Percentiles rank a stretch among this genome's conserved stretches.
These are phyloP conservation scores for Akanthomyces dipterigenus DNA, from an alignment of 2,329 filamentous ascomycete genomes.

Conservation along the genomic window DNA sequence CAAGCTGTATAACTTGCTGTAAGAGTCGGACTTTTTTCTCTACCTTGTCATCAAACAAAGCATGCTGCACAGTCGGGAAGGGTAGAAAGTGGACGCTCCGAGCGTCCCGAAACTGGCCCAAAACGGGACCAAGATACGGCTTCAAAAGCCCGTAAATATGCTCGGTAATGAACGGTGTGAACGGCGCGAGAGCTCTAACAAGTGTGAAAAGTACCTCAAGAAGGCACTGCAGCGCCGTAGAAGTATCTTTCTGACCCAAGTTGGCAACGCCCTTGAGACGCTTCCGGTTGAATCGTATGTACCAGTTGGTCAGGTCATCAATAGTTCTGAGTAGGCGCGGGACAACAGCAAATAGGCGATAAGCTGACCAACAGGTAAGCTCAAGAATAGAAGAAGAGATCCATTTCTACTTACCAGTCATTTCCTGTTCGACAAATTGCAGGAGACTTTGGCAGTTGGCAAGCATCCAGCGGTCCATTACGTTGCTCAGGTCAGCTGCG, in stretches of 20 bases:
- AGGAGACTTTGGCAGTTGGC: slow-evolving; percentile 79
- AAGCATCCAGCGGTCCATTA: slow-evolving; percentile 88
- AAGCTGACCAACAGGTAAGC: slow-evolving; percentile 31
- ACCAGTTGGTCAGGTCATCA: slow-evolving; percentile 87
- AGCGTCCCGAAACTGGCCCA: slow-evolving; percentile 57
- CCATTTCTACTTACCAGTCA: slow-evolving; percentile 50
- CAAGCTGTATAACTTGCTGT: slow-evolving; percentile 85
- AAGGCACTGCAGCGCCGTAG: slow-evolving; percentile 77
- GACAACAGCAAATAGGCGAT: slow-evolving; percentile 77
- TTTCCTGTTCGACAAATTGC: slow-evolving; percentile 80
- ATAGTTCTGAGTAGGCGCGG: slow-evolving; percentile 69
- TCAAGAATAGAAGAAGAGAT: background rate
- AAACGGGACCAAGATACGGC: slow-evolving; percentile 63
- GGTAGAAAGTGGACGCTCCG: slow-evolving; percentile 80
- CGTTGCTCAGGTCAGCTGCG: slow-evolving; percentile 25
- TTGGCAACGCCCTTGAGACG: slow-evolving; percentile 77
- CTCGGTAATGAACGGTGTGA: slow-evolving; percentile 85
- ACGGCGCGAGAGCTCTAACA: slow-evolving; percentile 73
- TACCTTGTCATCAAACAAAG: slow-evolving; percentile 72
- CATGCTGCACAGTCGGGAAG: slow-evolving; percentile 74
- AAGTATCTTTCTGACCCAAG: slow-evolving; percentile 58
- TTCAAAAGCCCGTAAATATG: slow-evolving; percentile 79
- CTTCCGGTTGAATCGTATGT: slow-evolving; percentile 82
- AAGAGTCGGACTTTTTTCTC: slow-evolving; percentile 76
- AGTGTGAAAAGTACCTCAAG: slow-evolving; percentile 85